Evolutionary conservation across 2,329 filamentous ascomycete genomes (phyloP), one percentile per base, ranked within the genome.

Genomic region (Dactylonectria macrodidyma): DNA sequence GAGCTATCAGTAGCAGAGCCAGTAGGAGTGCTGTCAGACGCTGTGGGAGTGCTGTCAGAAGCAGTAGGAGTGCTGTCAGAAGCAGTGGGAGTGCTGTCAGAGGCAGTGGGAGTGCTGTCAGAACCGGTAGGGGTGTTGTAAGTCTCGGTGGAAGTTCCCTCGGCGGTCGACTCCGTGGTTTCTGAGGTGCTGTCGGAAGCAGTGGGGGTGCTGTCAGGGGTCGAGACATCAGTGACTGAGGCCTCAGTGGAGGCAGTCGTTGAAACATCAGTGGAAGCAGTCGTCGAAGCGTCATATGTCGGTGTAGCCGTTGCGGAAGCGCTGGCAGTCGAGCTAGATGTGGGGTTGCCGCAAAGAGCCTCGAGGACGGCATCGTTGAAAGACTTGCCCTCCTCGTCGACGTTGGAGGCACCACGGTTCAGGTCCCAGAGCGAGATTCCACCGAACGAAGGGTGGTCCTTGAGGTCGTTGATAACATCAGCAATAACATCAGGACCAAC

Each of bases 401-500:
- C 14, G 69, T 84, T 83, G 1, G 58, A 55, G 10, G 71, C 73
- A 24, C 79, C 82, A 7, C 76, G 77, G 34, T 77, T 79, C 26
- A 82, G 78, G 58, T 87, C 85, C 83, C 83, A 86, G 22, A 86
- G 72, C 52, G 84, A 85, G 55, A 86, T 75, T 71, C 84, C 85
- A 16, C 82, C 84, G 62, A 85, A 86, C 67, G 81, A 77, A 7
- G 70, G n/a, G 19, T 77, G 77, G 46, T 74, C 75, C 67, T 81
- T 79, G 70, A 81, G 77, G 59, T 78, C 52, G 71, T 84, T 83
- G 67, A 86, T 77, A 34, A 86, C 70, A 4, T 78, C 67, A 72
- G 81, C 77, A 41, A 84, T 71, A 7, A 72, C 69, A 1, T 67
- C 63, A 3, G 81, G 80, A 26, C 68, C 62, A 30, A 85, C 72